Base-by-base conservation (phyloP, 2,329 filamentous ascomycete genomes). In the Aspergillus ochraceus region DNA sequence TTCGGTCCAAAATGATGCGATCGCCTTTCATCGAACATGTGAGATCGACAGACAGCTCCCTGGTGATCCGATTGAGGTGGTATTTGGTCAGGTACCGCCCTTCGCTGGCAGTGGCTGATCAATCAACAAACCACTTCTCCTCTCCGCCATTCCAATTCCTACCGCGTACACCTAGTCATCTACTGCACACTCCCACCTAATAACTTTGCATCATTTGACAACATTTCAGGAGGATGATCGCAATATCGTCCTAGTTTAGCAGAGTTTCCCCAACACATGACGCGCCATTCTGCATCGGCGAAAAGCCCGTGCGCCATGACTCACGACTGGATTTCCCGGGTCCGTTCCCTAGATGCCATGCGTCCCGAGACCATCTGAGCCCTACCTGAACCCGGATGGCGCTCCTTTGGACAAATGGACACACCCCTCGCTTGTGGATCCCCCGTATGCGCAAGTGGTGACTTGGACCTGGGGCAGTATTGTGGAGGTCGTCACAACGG, bases 171-270 rank as follows among this genome's bases (percentile, higher is more conserved):
- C 36, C 36, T 42, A 17, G 36, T 42, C 36, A 42, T n/a, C 26
- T 29, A 29, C 26, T 29, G 26, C 26, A 29, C 26, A 9, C 26
- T 26, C 26, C 6, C 26, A 29, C 32, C 11, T 20, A 39, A 32
- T 14, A 19, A 6, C 32, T 45, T 58, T 52, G 39, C 56, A 58
- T 58, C 56, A 58, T 58, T 58, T 58, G 56, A 58, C 56, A 54
- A 53, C 56, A 58, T 58, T n/a, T n/a, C 36, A 17, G 29, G 45
- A 24, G 36, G 14, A 49, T 45, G 42, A 54, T 58, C 45, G 45
- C 29, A 49, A 53, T 51, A 29, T 52, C 14, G 11, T 42, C 26
- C 11, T 20, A n/a, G 30, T 20, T 10, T 26, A 29, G 39, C 19
- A 46, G 30, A 42, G 36, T 42, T 42, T 42, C 36, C 36, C n/a